Evolutionary conservation across 176 grass and related monocot genomes (phyloP), one percentile per base, ranked within the genome.

Genomic region (Leersia perrieri): DNA sequence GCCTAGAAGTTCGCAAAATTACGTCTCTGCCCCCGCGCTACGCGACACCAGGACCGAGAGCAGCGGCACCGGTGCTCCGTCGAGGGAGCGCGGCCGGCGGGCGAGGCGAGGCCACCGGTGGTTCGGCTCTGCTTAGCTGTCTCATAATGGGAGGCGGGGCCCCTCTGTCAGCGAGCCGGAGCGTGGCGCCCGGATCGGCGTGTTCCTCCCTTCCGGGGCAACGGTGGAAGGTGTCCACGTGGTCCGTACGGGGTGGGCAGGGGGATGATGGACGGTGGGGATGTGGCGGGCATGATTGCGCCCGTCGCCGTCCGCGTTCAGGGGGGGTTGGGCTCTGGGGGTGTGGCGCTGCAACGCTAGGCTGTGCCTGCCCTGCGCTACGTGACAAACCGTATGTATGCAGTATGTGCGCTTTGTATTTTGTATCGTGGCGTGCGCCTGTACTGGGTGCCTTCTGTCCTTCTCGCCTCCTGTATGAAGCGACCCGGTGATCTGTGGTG

Each of bases 211-310:
- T 11, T 57, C 51, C 51, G 53, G 42, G 16, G 6, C 18, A 20
- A 53, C 49, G 7, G 51, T 39, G 5, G 11, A 40, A 66, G 75
- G 39, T 39, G 5, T 76, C 76, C 82, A 85, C 72, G 77, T 89
- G 87, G 11, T 34, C 65, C 66, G 87, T 81, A 85, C 72, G 64
- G 9, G 44, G 72, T 53, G 49, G 77, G 82, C 58, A 63, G 82
- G 82, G 53, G 49, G 5, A n/a, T 44, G 41, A 63, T 63, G 70
- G 27, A 28, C 57, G 57, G 72, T 22, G 66, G 44, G 63, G 72
- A 85, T 49, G 82, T 89, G 87, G 81, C 63, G 60, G 35, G 77
- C 41, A 81, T 72, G 83, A 89, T 89, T 77, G 72, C 45, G 18
- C 23, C 73, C 66, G 73, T 89, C 72, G 65, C 65, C 77, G 60